Evolutionary conservation across 208 protist species (phyloP), one percentile per base, ranked within the genome.

Genomic region (Acanthamoeba castellanii): DNA sequence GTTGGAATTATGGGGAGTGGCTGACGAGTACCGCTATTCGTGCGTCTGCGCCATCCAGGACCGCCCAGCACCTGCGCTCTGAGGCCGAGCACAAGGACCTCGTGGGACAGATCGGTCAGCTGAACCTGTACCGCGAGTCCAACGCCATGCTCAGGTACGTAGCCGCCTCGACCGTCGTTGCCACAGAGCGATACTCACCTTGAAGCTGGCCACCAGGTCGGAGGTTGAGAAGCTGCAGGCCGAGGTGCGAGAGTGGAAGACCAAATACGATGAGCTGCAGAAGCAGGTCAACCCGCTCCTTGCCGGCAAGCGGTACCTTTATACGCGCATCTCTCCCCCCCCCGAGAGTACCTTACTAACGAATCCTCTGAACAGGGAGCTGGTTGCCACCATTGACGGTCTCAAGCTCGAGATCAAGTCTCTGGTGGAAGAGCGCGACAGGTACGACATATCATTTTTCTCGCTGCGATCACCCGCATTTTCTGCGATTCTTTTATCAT

Each of bases 91-190:
- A 87, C 47, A 47, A 59, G 45, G 20, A 47, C 14, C 45, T 87
- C 16, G 20, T 87, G 45, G 45, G 20, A 1, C 78, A 87, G 47
- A 47, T 87, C 45, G 78, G 16, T 61, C 22, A 37, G 16, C 78
- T 87, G 14, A 87, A 55, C 45, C 78, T 87, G 32, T 59, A 61
- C 27, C 78, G 78, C 37, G 78, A 87, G 78, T 61, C 45, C 78
- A 87, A 87, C n/a, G 78, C 20, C 78, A 87, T 87, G 78, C 78
- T 87, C 20, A 16, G 78, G 68, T 76, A 32, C 45, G 78, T 25
- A 16, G 22, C 2, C 9, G 22, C 57, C 13, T 61, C 13, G 57
- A 27, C 57, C 18, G 14, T 25, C 57, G 42, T 45, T 45, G 42
- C 4, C 42, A 45, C 42, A n/a, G 52, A 87, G 27, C 18, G 32